Evolutionary conservation across 495 filamentous ascomycete genomes (phyloP).

Genomic region (Aspergillus incahuasiensis): DNA sequence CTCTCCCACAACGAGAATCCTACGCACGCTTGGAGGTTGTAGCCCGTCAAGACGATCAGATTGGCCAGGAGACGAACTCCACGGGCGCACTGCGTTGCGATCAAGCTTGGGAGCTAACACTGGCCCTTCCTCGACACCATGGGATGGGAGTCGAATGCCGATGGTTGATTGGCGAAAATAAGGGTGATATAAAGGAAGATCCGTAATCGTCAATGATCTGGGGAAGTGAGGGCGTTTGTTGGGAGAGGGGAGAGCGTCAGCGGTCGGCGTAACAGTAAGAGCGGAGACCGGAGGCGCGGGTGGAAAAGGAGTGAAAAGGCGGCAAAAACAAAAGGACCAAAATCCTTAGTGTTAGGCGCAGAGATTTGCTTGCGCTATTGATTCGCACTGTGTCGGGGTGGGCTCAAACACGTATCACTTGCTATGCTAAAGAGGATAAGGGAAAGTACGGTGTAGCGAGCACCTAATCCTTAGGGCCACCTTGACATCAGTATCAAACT

Average conservation of each 20-base stretch:
- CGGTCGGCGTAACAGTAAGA: constrained; percentile 8
- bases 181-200: background rate
- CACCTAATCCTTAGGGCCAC: background rate
- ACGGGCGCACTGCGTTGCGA: constrained; percentile 6
- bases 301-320: constrained; percentile 17
- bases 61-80: constrained; percentile 9
- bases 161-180: background rate
- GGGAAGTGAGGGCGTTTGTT: constrained; percentile 9
- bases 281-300: constrained; percentile 16
- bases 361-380: constrained; percentile 4
- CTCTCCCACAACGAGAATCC: background rate
- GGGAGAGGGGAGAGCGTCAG: constrained; percentile 10
- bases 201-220: background rate
- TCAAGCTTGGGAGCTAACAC: constrained; percentile 7
- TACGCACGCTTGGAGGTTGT: constrained; percentile 4
- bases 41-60: background rate
- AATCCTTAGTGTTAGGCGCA: constrained; percentile 1
- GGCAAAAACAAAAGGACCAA: constrained; percentile 1
- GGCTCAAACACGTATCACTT: background rate
- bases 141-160: background rate
- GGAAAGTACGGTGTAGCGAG: background rate
- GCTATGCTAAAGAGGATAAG: background rate
- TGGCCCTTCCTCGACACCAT: constrained; percentile 10
- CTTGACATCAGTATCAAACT: background rate
- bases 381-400: background rate